Conservation (phyloP, 768 basidiomycete species). For the Chlorophyllum brunneum region DNA sequence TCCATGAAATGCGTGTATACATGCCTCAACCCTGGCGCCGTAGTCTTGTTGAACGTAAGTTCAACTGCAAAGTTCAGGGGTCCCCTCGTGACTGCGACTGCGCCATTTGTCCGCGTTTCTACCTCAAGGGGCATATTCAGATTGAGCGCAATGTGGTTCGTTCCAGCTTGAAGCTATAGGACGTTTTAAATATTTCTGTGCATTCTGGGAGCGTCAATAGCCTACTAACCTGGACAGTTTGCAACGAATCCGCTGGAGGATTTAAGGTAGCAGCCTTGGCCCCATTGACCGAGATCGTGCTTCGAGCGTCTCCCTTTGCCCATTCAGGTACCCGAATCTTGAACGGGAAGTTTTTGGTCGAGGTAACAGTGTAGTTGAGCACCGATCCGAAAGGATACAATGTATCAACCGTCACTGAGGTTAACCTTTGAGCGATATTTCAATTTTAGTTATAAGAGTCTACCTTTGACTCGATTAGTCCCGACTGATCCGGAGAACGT, state of each 20-base stretch:
- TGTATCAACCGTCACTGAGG: conserved; percentile 30
- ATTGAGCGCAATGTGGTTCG: conserved; percentile 26
- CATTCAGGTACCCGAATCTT: conserved; percentile 35
- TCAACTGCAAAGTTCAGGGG: conserved; percentile 36
- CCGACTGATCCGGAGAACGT: conserved; percentile 32
- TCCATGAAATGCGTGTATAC: not conserved
- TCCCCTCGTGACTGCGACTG: conserved; percentile 34
- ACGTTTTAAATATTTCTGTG: not conserved
- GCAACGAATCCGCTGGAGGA: conserved; percentile 26
- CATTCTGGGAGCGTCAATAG: not conserved
- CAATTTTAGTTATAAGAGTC: not conserved
- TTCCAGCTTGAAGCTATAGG: conserved; percentile 19
- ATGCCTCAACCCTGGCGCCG: conserved; percentile 29
- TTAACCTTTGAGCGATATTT: not conserved
- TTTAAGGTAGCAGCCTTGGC: conserved; percentile 19
- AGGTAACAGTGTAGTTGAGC: conserved; percentile 31
- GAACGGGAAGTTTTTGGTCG: conserved; percentile 29
- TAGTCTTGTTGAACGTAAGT: conserved; percentile 30
- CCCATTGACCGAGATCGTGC: conserved; percentile 30
- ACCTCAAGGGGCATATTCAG: conserved; percentile 30
- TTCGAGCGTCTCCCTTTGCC: conserved; percentile 29
- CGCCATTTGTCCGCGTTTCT: conserved; percentile 31
- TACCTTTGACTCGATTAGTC: conserved; percentile 30
- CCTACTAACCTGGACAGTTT: conserved; percentile 25
- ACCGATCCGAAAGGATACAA: conserved; percentile 37